Conservation (phyloP, 768 basidiomycete genomes). For the Leucosporidium creatinivorum region DNA sequence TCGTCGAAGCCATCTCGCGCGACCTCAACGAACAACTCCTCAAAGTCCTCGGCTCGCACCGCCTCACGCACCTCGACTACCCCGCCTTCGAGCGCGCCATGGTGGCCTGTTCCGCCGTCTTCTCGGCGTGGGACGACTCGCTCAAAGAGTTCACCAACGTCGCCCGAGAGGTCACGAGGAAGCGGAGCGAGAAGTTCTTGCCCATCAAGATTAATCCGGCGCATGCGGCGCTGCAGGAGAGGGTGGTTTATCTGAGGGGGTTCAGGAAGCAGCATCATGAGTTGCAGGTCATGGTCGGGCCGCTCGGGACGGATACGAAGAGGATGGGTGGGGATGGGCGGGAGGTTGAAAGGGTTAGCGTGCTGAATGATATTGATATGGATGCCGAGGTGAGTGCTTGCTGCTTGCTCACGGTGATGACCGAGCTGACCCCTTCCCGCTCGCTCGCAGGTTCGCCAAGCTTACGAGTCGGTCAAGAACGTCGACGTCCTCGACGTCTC, state of each 20-base stretch:
- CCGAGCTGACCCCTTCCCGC: background rate
- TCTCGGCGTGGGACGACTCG: constrained; percentile 71
- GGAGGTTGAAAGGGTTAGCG: constrained; percentile 51
- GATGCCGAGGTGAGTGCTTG: constrained; percentile 62
- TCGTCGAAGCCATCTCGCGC: constrained; percentile 94
- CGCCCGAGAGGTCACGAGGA: constrained; percentile 83
- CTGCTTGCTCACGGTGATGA: background rate
- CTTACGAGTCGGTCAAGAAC: constrained; percentile 93
- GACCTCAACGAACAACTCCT: constrained; percentile 95
- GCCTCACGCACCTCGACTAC: constrained; percentile 88
- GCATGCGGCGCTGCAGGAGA: constrained; percentile 83
- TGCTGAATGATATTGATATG: constrained; percentile 75
- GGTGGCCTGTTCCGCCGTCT: constrained; percentile 64
- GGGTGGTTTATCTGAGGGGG: constrained; percentile 73
- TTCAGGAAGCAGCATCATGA: constrained; percentile 98
- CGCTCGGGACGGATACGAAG: constrained; percentile 40
- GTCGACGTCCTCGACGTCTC: constrained; percentile 95
- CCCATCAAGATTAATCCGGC: constrained; percentile 90
- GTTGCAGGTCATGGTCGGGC: constrained; percentile 91
- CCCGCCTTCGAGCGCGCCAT: constrained; percentile 86
- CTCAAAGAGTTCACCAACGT: constrained; percentile 91
- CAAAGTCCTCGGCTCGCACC: constrained; percentile 80
- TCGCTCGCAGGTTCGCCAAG: constrained; percentile 60
- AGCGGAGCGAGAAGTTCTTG: constrained; percentile 84
- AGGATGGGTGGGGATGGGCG: constrained; percentile 1